phyloP scores from a whole-genome alignment of 1,284 basidiomycete species.

The Caloboletus firmus region DNA sequence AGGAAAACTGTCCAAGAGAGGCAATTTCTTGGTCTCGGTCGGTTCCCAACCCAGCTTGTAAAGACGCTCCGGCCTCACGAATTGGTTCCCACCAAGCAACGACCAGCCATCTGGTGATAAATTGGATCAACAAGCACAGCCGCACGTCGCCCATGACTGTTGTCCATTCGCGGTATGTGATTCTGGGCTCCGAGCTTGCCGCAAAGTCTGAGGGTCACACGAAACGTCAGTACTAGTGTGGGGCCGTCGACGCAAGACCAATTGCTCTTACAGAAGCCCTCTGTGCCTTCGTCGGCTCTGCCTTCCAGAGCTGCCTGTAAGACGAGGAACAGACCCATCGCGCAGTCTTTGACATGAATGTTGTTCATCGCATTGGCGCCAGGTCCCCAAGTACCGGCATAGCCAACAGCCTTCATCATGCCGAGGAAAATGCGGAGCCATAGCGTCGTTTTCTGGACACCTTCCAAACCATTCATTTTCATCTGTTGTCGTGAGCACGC shows the following conservation, averaged over 20 bases:
- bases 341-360: constrained; percentile 42
- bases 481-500: background rate
- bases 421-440: constrained; percentile 38
- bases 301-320: constrained; percentile 41
- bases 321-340: constrained; percentile 34
- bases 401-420: constrained; percentile 33
- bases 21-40: constrained; percentile 33
- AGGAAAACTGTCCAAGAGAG: constrained; percentile 37
- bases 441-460: constrained; percentile 36
- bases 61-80: constrained; percentile 36
- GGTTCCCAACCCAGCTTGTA: constrained; percentile 42
- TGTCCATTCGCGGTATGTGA: constrained; percentile 33
- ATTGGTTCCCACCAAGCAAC: constrained; percentile 40
- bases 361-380: constrained; percentile 40
- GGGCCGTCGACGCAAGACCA: background rate
- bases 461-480: constrained; percentile 10
- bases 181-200: constrained; percentile 19
- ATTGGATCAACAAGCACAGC: background rate
- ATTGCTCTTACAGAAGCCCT: constrained; percentile 38
- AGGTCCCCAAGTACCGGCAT: constrained; percentile 42
- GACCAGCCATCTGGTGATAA: constrained; percentile 40
- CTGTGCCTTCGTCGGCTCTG: constrained; percentile 40
- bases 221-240: background rate
- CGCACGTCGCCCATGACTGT: constrained; percentile 41
- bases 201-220: constrained; percentile 25